Percentiles rank a stretch among this genome's conserved stretches.
phyloP scores from a whole-genome alignment of 441 rosid genomes.

The Capsella rubella region DNA sequence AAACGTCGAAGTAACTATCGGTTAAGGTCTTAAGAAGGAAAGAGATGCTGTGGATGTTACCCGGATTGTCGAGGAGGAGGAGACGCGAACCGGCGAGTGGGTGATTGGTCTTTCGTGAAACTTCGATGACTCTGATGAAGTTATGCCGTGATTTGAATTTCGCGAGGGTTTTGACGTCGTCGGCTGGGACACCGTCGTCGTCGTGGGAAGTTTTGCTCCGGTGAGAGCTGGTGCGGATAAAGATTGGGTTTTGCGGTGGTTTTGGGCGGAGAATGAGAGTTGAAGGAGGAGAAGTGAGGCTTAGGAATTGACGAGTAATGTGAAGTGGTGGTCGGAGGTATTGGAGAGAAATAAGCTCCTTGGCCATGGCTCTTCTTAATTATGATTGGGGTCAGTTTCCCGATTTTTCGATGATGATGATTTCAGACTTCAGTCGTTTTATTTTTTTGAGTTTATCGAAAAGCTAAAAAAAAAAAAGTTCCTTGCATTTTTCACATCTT shows the following conservation, averaged over 20 bases:
- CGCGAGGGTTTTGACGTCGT: conserved; percentile 70
- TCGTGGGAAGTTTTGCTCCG: conserved; percentile 38
- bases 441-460: not conserved
- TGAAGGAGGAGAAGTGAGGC: conserved; percentile 18
- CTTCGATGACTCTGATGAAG: conserved; percentile 82
- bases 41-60: conserved; percentile 91
- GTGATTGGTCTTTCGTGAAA: conserved; percentile 69
- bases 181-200: conserved; percentile 71
- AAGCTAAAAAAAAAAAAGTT: not conserved
- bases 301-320: conserved; percentile 9
- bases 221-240: conserved; percentile 17
- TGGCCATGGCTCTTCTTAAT: conserved; percentile 29
- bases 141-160: conserved; percentile 85
- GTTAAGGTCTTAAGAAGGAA: conserved; percentile 72
- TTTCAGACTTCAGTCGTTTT: not conserved
- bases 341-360: conserved; percentile 36
- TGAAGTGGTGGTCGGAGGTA: conserved; percentile 33
- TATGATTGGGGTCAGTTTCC: not conserved
- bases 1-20: conserved; percentile 78
- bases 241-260: conserved; percentile 37
- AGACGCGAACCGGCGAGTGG: conserved; percentile 87
- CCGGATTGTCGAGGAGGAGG: conserved; percentile 88
- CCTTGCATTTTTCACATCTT: conserved; percentile 25
- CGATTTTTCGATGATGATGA: not conserved
- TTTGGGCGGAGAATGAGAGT: conserved; percentile 30